Conservation (phyloP, 176 grass and related monocot species). For the Eragrostis nindensis region DNA sequence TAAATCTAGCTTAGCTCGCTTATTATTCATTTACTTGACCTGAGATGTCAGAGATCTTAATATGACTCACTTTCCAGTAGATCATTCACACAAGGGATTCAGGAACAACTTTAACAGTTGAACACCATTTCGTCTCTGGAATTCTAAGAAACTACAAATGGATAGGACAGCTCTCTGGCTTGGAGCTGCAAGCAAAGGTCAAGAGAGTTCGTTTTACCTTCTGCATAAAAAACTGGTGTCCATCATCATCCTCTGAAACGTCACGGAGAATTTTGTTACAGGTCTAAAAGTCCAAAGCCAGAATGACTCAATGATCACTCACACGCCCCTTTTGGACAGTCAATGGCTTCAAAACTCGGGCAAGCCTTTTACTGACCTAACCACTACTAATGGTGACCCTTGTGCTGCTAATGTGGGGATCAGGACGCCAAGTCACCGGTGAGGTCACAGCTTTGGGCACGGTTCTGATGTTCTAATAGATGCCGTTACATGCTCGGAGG, state of each 20-base stretch:
- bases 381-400: constrained; percentile 27
- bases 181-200: constrained; percentile 34
- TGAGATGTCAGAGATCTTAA: neutral
- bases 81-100: neutral
- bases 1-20: neutral
- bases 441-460: constrained; percentile 9
- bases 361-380: constrained; percentile 51
- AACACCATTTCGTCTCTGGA: constrained; percentile 7
- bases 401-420: constrained; percentile 30
- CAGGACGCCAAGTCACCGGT: constrained; percentile 29
- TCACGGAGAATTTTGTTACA: neutral
- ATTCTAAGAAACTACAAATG: neutral
- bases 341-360: constrained; percentile 53
- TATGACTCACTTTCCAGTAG: neutral
- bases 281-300: constrained; percentile 20
- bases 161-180: constrained; percentile 10
- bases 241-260: constrained; percentile 29
- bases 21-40: neutral
- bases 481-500: constrained; percentile 30
- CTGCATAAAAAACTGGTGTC: constrained; percentile 2
- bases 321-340: constrained; percentile 18
- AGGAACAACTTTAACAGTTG: neutral
- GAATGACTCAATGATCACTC: constrained; percentile 30
- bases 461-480: constrained; percentile 17
- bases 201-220: constrained; percentile 45